Evolutionary conservation across 1,139 yeast genomes (phyloP), one percentile per base, ranked within the genome.

Genomic region (Magnusiomyces suaveolens): DNA sequence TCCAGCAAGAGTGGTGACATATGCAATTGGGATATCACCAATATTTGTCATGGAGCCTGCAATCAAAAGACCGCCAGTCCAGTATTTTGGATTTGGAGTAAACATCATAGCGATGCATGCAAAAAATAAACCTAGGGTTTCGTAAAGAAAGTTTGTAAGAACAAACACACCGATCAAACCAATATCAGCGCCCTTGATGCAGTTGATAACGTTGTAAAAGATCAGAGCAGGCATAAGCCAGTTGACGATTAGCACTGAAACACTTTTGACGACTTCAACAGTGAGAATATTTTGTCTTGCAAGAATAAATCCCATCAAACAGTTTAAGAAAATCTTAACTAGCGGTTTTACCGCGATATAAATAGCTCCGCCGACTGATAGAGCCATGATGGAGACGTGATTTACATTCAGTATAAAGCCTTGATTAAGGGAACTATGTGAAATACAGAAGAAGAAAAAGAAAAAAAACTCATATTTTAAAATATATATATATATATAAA

Each of bases 1-100:
- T 18, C 78, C 74, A 43, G 86, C 82, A 66, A 89, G 72, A 1
- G 95, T 84, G 63, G 41, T 36, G 48, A 89, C 75, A 62, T 87
- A 88, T 0, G 96, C 96, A 63, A 89, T 86, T 0, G 96, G 96
- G 57, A 89, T 74, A 70, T 89, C 96, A 10, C 92, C 81, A 50
- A 85, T 60, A 54, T 72, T 72, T 54, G 66, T 69, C 57, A 87
- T 80, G 49, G 85, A 72, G 0, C 95, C 94, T 18, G 87, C 89
- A 12, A 85, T 79, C 48, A 79, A 66, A 39, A 80, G 71, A 0
- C 96, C 96, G 53, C 96, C 95, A 48, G 79, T 71, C 95, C 95
- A 89, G 53, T 79, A 71, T 60, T 76, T 77, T 0, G 96, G 97
- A 1, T 72, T 77, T 0, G 80, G 80, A 0, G 80, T 70, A 2